Conservation (phyloP, 345 rosid genomes). For the Populus ilicifolia region DNA sequence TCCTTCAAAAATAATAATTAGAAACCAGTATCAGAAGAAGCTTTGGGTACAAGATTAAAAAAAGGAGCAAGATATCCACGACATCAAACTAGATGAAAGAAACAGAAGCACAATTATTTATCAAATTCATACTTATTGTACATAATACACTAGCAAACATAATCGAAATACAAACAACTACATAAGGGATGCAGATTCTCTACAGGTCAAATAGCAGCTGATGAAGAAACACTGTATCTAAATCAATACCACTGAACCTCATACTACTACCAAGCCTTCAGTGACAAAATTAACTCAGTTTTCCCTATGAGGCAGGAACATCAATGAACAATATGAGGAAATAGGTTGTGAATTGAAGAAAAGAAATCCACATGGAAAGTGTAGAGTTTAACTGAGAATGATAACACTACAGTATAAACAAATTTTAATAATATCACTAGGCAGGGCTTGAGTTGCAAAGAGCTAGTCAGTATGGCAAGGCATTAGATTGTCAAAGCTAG, state of each 20-base stretch:
- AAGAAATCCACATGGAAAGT: too few species aligned
- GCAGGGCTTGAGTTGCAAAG: neutral
- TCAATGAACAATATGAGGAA: too few species aligned
- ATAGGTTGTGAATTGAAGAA: too few species aligned
- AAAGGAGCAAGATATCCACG: too few species aligned
- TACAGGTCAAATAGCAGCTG: too few species aligned
- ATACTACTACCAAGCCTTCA: neutral
- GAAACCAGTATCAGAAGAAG: neutral
- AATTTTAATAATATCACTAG: neutral
- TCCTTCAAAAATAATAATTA: conserved; percentile 25
- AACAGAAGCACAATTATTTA: too few species aligned
- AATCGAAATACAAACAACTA: neutral
- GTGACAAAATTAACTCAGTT: neutral
- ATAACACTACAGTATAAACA: neutral
- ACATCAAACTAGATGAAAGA: too few species aligned
- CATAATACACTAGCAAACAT: neutral
- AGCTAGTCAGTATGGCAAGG: neutral
- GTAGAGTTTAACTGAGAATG: too few species aligned
- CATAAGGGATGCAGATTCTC: neutral
- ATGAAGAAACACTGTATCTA: neutral
- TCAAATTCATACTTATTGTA: too few species aligned
- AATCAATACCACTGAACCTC: neutral
- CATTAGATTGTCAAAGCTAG: neutral
- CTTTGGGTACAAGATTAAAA: neutral
- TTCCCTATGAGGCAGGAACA: neutral